These are phyloP conservation scores for Gaertneriomyces semiglobifer DNA, from an alignment of 192 early-diverging fungal genomes.

Conservation along the genomic window DNA sequence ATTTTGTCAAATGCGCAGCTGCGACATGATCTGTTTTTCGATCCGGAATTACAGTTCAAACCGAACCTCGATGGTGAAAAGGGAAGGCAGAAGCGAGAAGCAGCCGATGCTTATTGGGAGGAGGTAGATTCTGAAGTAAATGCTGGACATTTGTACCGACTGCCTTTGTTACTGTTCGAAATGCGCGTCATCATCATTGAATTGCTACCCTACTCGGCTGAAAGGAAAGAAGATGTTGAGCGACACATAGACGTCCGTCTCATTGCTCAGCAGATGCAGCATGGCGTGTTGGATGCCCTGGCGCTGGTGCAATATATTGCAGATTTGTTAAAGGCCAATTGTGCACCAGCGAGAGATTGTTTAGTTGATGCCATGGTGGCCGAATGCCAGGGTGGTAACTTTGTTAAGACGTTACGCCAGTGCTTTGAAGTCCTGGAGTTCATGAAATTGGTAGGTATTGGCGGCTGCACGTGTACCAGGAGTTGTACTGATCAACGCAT, in stretches of 20 bases:
- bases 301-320: constrained; percentile 59
- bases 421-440: constrained; percentile 76
- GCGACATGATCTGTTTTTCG: constrained; percentile 86
- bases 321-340: constrained; percentile 60
- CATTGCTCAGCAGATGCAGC: constrained; percentile 59
- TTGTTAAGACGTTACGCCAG: constrained; percentile 60
- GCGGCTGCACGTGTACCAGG: neutral
- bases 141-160: constrained; percentile 34
- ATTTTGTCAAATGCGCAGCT: constrained; percentile 82
- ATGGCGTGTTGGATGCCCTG: constrained; percentile 61
- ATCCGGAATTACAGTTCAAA: constrained; percentile 84
- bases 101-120: constrained; percentile 69
- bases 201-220: constrained; percentile 48
- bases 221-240: constrained; percentile 44
- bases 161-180: constrained; percentile 72
- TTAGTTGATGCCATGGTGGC: constrained; percentile 60
- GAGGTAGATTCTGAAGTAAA: constrained; percentile 58
- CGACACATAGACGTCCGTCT: constrained; percentile 45
- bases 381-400: constrained; percentile 55
- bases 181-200: constrained; percentile 69
- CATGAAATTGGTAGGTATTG: constrained; percentile 53
- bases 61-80: constrained; percentile 75
- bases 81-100: constrained; percentile 59
- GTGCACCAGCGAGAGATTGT: constrained; percentile 63
- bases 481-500: constrained; percentile 1